Evolutionary conservation across 2,329 filamentous ascomycete species (phyloP), one percentile per base, ranked within the genome.

Genomic region (Penicillium oxalicum): DNA sequence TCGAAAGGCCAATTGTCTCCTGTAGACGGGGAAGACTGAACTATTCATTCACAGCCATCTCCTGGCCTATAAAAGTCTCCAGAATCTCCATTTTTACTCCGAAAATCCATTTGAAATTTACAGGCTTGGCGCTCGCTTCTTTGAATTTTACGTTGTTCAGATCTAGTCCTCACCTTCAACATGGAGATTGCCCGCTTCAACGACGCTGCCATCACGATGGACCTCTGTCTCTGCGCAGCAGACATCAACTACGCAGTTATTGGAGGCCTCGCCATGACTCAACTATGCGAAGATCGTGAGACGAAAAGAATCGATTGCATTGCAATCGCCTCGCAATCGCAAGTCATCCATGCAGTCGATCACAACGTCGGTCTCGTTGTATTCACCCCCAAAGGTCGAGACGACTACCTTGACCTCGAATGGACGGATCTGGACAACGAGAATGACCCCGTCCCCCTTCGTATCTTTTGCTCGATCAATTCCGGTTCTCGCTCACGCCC

Each of bases 221-320:
- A 44, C 13, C 33, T 27, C 8, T 27, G n/a, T 11, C 42, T 44
- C 3, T 5, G 12, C 5, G 8, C 27, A 8, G 13, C 26, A 13
- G 11, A 18, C 8, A 37, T 44, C 12, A 13, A 13, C 8, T 37
- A 36, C 11, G 24, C 24, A 8, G 26, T 44, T 13, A 28, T 44
- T 9, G 33, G 42, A 1, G 33, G 42, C 4, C 29, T 13, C 26
- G 33, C 42, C 27, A 44, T 44, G n/a, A 29, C 24, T 24, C 33
- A 36, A n/a, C 24, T 44, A 7, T 33, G 32, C 9, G 42, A 34
- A 9, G 36, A 36, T 9, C 42, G 42, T 2, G 26, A 44, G 28
- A 44, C 25, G 5, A 37, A 44, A 5, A n/a, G 36, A 6, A 38
- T 44, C 42, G 42, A 44, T n/a, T 44, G 42, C 33, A 36, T 44